Conservation (phyloP, 371 early-diverging fungal genomes). For the Blakeslea trispora region DNA sequence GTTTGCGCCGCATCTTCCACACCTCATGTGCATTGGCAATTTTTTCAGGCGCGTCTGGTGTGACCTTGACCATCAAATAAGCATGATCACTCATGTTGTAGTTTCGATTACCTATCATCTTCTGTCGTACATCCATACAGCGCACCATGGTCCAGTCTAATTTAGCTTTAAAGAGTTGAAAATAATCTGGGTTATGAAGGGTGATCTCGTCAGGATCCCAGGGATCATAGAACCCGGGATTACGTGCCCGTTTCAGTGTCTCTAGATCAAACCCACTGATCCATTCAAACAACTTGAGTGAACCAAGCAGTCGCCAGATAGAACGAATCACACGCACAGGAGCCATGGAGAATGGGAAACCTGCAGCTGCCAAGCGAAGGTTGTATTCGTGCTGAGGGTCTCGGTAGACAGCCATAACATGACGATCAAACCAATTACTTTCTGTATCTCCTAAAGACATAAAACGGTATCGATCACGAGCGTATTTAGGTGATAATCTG, state of each 20-base stretch:
- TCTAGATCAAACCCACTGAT: conserved; percentile 48
- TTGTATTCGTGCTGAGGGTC: conserved; percentile 26
- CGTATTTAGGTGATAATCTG: conserved; percentile 67
- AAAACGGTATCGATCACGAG: conserved; percentile 67
- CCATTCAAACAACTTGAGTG: conserved; percentile 13
- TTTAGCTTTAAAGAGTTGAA: conserved; percentile 71
- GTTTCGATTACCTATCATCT: conserved; percentile 65
- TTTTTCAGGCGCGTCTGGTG: conserved; percentile 29
- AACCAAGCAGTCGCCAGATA: conserved; percentile 20
- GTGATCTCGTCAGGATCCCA: conserved; percentile 67
- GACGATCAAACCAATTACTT: conserved; percentile 71
- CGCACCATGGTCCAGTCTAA: conserved; percentile 77
- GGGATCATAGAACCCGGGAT: conserved; percentile 80
- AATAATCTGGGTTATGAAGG: conserved; percentile 61
- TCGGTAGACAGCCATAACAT: conserved; percentile 40
- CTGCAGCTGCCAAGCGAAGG: conserved; percentile 42
- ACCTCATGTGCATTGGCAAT: conserved; percentile 11
- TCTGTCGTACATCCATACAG: conserved; percentile 53
- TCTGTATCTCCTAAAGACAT: conserved; percentile 69
- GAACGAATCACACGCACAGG: conserved; percentile 18
- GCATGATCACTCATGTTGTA: conserved; percentile 76
- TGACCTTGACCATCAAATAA: conserved; percentile 66
- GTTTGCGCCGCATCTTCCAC: conserved; percentile 26
- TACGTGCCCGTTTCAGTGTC: conserved; percentile 56
- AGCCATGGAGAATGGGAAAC: conserved; percentile 27